Base-by-base conservation (phyloP, 2,329 filamentous ascomycete species). In the Penicillium sp. region DNA sequence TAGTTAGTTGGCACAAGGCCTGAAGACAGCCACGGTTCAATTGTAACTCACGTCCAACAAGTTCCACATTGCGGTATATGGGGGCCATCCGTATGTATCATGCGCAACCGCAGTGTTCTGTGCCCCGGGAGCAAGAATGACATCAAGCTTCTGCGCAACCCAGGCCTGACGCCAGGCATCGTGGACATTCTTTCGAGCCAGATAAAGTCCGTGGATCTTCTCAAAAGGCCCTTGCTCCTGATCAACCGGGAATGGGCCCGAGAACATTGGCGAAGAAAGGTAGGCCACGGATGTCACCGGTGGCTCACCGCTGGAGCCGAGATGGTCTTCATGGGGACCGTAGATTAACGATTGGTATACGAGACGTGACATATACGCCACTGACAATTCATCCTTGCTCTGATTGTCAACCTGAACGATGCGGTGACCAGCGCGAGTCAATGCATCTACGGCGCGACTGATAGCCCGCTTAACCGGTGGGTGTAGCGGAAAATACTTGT, bases 61-160 rank as follows among this genome's bases (percentile, higher is more conserved):
- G 43, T 80, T 81, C 55, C 69, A 69, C 19, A 79, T 44, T 13
- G 70, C 53, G 0, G 77, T 79, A 54, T 72, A 80, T 7, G 53
- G 41, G 7, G 57, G 52, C 51, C 50, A 59, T 3, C 54, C 60
- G 33, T 50, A 63, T 0, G 62, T 68, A 53, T 80, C 77, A 51
- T 79, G 74, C 13, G 60, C 62, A 1, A 74, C 69, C 0, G 78
- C 76, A 0, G 75, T 77, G 9, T 62, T 69, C 48, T 75, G 72
- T 4, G 75, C 70, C 3, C 68, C 66, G 3, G 73, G 68, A 36
- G 66, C 68, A n/a, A 81, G 36, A 0, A 80, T 56, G 0, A 70
- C 71, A 56, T 80, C 77, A 3, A 80, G 56, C 6, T 63, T 53
- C 13, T 75, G 54, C 13, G 69, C 55, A 1, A 64, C 56, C 57